Base-by-base conservation (phyloP, 768 basidiomycete species). In the Hemileccinum rubropunctum region DNA sequence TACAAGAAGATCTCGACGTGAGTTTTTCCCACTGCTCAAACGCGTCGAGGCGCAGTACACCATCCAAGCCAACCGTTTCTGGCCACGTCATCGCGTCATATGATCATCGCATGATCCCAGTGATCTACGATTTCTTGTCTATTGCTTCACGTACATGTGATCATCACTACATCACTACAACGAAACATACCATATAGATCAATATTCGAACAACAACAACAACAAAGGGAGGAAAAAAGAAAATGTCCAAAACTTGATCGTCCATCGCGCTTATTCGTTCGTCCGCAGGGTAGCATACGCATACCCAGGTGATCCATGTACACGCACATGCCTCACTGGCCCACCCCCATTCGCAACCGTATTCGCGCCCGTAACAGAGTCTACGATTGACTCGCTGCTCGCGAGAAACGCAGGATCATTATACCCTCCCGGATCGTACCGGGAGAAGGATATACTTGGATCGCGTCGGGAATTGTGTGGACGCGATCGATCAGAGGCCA, bases 301-400 rank as follows among this genome's bases (percentile, higher is more conserved):
- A 42, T 57, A 58, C 27, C 38, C 48, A 10, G 67, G 59, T 1
- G 61, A 68, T 1, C 50, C 50, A 2, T 42, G 52, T 13, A 54
- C 35, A 41, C 67, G 58, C 39, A 50, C 49, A 26, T 47, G 52
- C 14, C 64, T 53, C 11, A 54, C 47, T 3, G 60, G 52, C 20
- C 63, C 59, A 39, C 56, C 61, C 1, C 47, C 60, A 15, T 67
- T 67, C 2, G 52, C 57, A 27, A 50, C 40, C 40, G 66, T 66
- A 35, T 68, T 66, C 5, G 52, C 52, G 20, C 30, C 58, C 26
- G 60, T 68, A 12, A 54, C 50, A 28, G 60, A 43, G 36, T 67
- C 67, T 20, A 54, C 15, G 17, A 66, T 37, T 1, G 67, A 69
- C 17, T 67, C 66, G 23, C 21, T 63, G 52, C 63, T 65, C 2